These are phyloP conservation scores for Pyrenophora teres DNA, from an alignment of 2,329 filamentous ascomycete species.

Conservation along the genomic window DNA sequence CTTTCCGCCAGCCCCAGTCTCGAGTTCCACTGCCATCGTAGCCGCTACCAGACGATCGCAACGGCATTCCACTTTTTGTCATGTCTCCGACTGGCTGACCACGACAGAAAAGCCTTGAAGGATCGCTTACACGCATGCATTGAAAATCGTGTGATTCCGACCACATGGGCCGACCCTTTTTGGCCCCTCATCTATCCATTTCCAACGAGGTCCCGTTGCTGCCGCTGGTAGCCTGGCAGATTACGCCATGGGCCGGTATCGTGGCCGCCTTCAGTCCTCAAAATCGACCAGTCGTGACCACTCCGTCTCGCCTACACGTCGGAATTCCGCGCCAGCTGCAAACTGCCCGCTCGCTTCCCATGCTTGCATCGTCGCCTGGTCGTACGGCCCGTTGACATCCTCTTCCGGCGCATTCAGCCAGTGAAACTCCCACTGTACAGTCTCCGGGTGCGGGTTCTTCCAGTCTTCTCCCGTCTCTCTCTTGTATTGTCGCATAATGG, in stretches of 20 bases:
- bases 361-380: conserved; percentile 80
- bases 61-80: conserved; percentile 27
- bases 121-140: conserved; percentile 41
- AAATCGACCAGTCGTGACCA: conserved; percentile 52
- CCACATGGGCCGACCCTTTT: conserved; percentile 2
- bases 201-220: not conserved
- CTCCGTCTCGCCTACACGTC: conserved; percentile 48
- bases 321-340: conserved; percentile 75
- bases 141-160: conserved; percentile 33
- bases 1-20: conserved; percentile 21
- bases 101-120: conserved; percentile 25
- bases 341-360: conserved; percentile 96
- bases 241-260: not conserved
- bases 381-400: conserved; percentile 83
- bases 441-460: conserved; percentile 59
- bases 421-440: conserved; percentile 80
- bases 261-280: conserved; percentile 25
- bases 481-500: conserved; percentile 79
- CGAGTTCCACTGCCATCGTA: conserved; percentile 17
- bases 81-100: conserved; percentile 38
- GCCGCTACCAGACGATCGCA: conserved; percentile 26
- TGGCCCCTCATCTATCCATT: not conserved
- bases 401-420: conserved; percentile 90
- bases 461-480: conserved; percentile 88
- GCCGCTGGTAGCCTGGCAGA: not conserved